Evolutionary conservation across 441 rosid species (phyloP).

Genomic region (Aquilaria agallochum): DNA sequence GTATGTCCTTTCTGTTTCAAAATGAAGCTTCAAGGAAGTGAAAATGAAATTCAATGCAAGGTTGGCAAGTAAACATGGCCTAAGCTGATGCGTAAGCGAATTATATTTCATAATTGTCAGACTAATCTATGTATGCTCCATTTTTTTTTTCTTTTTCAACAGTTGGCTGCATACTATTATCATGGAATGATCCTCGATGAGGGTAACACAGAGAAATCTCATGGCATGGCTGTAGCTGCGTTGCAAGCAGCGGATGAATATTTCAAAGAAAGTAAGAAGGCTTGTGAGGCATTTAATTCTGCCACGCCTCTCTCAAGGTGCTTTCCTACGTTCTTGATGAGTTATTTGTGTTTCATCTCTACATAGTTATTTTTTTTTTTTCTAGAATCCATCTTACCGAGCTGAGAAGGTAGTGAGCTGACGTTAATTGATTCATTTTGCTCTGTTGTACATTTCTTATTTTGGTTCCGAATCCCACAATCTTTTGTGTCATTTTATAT

Average conservation of each 20-base stretch:
- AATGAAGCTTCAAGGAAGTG: too few species aligned
- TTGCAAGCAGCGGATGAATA: conserved; percentile 90
- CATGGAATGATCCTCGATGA: conserved; percentile 96
- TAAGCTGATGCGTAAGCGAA: too few species aligned
- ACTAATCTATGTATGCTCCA: not conserved
- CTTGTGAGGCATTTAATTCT: conserved; percentile 62
- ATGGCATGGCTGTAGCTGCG: conserved; percentile 96
- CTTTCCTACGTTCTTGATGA: conserved; percentile 1
- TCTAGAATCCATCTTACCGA: not conserved
- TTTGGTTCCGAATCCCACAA: too few species aligned
- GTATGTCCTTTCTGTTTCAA: too few species aligned
- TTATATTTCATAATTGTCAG: too few species aligned
- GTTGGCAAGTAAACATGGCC: too few species aligned
- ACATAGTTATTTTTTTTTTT: not conserved
- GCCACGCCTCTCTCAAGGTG: conserved; percentile 89
- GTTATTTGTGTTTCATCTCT: not conserved
- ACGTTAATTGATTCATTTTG: not conserved
- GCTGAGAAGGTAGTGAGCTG: not conserved
- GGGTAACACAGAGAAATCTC: conserved; percentile 96
- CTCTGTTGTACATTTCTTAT: not conserved
- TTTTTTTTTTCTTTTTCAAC: not conserved
- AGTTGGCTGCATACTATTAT: conserved; percentile 98
- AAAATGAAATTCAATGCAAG: too few species aligned
- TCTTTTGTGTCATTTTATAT: too few species aligned
- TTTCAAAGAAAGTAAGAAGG: conserved; percentile 80